Evolutionary conservation across 163 green algal genomes (phyloP).

Genomic region (Prototheca stagnorum): DNA sequence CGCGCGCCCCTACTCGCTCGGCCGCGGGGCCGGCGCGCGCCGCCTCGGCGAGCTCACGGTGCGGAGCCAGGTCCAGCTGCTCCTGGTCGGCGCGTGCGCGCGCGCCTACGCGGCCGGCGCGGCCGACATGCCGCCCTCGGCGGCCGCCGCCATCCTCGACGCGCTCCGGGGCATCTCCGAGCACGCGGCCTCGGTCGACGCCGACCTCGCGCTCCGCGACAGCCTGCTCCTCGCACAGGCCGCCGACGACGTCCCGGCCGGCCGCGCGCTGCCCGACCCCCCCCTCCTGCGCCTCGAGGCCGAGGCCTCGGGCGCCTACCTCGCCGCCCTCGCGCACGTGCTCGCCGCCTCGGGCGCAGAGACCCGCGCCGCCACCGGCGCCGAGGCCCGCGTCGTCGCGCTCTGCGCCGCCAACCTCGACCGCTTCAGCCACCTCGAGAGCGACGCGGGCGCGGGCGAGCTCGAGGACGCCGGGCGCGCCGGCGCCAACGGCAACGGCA

Average conservation of each 20-base stretch:
- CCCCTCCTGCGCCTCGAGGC: conserved; percentile 80
- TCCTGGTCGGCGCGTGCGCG: conserved; percentile 51
- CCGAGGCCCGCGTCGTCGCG: conserved; percentile 18
- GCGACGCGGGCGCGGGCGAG: not conserved
- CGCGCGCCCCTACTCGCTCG: conserved; percentile 21
- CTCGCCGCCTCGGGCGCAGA: conserved; percentile 9
- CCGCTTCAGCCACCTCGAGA: too few relatives aligned
- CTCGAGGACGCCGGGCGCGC: not conserved
- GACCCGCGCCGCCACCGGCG: conserved; percentile 4
- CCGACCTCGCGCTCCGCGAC: conserved; percentile 40
- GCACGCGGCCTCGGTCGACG: conserved; percentile 39
- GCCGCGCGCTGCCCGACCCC: conserved; percentile 50
- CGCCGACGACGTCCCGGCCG: conserved; percentile 19
- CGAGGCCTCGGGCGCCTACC: conserved; percentile 64
- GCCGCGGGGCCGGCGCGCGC: conserved; percentile 49
- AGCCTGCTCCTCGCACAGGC: conserved; percentile 45
- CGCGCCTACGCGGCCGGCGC: conserved; percentile 39
- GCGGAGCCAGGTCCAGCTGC: conserved; percentile 56
- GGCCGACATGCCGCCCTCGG: conserved; percentile 15
- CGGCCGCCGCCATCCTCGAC: conserved; percentile 25
- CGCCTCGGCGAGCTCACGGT: conserved; percentile 45
- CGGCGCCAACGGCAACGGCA: not conserved
- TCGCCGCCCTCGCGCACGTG: conserved; percentile 67
- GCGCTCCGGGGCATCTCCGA: conserved; percentile 26
- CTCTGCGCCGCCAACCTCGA: conserved; percentile 46